These are phyloP conservation scores for Ephemerocybe angulata DNA, from an alignment of 768 basidiomycete genomes.

Conservation along the genomic window DNA sequence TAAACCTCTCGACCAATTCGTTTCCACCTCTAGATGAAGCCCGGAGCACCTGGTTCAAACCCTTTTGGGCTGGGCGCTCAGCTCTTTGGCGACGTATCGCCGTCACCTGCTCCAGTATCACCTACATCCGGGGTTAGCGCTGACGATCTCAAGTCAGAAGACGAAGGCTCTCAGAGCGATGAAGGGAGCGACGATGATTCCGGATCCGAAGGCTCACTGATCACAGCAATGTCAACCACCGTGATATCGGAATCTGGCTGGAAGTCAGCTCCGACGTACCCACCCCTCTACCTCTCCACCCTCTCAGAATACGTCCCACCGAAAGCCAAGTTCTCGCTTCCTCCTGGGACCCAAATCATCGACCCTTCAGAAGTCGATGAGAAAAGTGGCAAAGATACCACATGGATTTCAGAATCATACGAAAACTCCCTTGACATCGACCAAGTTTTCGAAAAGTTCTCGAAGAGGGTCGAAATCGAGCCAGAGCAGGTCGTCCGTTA, in stretches of 20 bases:
- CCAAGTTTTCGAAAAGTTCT: conserved; percentile 83
- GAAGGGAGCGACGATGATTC: conserved; percentile 27
- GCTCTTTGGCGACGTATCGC: conserved; percentile 48
- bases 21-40: conserved; percentile 6
- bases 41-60: conserved; percentile 21
- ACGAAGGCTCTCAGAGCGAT: conserved; percentile 26
- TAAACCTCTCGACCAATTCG: not conserved
- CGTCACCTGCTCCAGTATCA: not conserved
- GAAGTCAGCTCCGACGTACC: conserved; percentile 61
- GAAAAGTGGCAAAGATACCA: conserved; percentile 43
- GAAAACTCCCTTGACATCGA: conserved; percentile 80
- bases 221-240: conserved; percentile 54
- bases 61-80: conserved; percentile 61
- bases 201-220: conserved; percentile 44
- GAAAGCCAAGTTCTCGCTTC: conserved; percentile 44
- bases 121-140: conserved; percentile 10
- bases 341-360: conserved; percentile 41
- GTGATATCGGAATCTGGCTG: conserved; percentile 62
- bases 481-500: conserved; percentile 92
- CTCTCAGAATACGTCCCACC: conserved; percentile 67
- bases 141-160: conserved; percentile 22
- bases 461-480: conserved; percentile 62
- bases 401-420: conserved; percentile 71
- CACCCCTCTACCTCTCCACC: conserved; percentile 72
- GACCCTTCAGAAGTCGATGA: conserved; percentile 31